Conservation (phyloP, 1,284 basidiomycete species). For the Puccinia brachypodii region DNA sequence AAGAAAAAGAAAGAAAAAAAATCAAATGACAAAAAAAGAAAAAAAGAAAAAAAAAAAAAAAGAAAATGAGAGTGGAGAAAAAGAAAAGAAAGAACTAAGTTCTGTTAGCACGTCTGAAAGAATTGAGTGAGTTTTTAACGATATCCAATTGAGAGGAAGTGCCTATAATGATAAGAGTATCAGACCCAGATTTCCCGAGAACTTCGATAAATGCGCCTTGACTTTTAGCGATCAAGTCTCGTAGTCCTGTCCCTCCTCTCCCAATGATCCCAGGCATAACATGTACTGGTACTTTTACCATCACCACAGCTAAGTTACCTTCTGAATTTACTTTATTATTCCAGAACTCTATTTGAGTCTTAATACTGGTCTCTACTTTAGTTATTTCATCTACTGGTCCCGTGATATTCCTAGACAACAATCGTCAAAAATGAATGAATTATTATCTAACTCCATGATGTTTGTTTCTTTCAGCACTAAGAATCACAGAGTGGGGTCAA, state of each 20-base stretch:
- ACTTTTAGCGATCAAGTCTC: conserved; percentile 10
- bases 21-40: not conserved
- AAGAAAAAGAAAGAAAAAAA: not conserved
- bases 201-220: conserved; percentile 4
- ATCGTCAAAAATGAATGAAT: not conserved
- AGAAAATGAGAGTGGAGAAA: not conserved
- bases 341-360: not conserved
- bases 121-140: conserved; percentile 6
- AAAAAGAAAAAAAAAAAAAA: not conserved
- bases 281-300: conserved; percentile 1
- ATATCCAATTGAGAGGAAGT: not conserved
- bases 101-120: not conserved
- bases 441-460: not conserved
- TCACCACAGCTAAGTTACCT: not conserved
- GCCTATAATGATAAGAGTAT: conserved; percentile 14
- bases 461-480: not conserved
- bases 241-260: conserved; percentile 10
- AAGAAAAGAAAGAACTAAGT: not conserved
- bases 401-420: conserved; percentile 22
- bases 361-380: not conserved
- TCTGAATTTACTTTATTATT: not conserved
- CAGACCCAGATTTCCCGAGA: conserved; percentile 9
- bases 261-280: conserved; percentile 38
- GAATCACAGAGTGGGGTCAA: no score
- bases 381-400: not conserved